phyloP scores from a whole-genome alignment of 129 eudicot genomes.

The Artemisia argyi region DNA sequence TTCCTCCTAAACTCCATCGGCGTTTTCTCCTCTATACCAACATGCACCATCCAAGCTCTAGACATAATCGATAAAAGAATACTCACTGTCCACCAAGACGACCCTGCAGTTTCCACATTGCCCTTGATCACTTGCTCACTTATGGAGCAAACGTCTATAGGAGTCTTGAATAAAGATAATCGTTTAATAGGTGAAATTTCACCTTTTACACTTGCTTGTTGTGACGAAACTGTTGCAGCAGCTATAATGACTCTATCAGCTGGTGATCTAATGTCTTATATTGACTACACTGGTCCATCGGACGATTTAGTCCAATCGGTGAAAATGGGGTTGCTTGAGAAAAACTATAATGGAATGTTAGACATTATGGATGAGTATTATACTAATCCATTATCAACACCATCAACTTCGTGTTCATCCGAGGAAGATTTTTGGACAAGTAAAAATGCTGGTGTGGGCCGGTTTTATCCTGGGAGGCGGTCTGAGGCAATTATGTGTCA shows the following conservation, averaged over 20 bases:
- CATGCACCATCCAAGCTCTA: slow-evolving; percentile 55
- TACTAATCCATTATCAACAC: slow-evolving; percentile 24
- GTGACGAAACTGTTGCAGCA: slow-evolving; percentile 77
- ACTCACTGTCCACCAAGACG: slow-evolving; percentile 55
- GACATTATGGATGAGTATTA: slow-evolving; percentile 62
- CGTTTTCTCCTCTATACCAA: slow-evolving; percentile 69
- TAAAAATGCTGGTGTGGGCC: slow-evolving; percentile 42
- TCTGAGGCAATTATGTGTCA: slow-evolving; percentile 69
- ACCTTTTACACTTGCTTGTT: slow-evolving; percentile 62
- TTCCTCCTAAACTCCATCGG: slow-evolving; percentile 74
- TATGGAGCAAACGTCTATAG: slow-evolving; percentile 60
- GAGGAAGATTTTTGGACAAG: slow-evolving; percentile 64
- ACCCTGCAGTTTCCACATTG: slow-evolving; percentile 55
- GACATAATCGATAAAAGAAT: slow-evolving; percentile 51
- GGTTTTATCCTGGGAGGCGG: slow-evolving; percentile 46
- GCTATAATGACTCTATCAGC: slow-evolving; percentile 77
- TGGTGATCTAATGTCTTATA: slow-evolving; percentile 77
- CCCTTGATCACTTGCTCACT: slow-evolving; percentile 37
- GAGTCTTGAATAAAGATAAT: slow-evolving; percentile 59
- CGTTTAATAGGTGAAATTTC: slow-evolving; percentile 80
- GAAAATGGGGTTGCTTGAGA: slow-evolving; percentile 51
- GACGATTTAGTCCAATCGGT: slow-evolving; percentile 70
- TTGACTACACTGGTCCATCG: slow-evolving; percentile 70
- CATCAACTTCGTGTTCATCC: slow-evolving; percentile 56
- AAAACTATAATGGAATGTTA: slow-evolving; percentile 52